Conservation (phyloP, 2,329 filamentous ascomycete genomes). For the Verticillium nonalfalfae region DNA sequence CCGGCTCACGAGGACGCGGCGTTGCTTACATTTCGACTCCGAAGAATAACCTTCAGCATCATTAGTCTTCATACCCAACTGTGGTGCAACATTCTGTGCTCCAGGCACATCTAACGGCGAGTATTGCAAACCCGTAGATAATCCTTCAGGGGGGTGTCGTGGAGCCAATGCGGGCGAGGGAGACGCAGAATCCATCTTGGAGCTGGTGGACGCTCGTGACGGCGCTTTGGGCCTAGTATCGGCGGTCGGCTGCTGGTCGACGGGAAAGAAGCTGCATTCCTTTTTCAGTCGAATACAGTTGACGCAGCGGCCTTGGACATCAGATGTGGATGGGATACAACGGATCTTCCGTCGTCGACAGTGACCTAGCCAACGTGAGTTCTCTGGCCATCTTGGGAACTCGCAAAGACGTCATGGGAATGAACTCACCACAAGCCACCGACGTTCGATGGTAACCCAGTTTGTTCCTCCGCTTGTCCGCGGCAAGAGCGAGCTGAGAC, state of each 20-base stretch:
- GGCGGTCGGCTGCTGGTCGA: conserved; percentile 62
- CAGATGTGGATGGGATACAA: conserved; percentile 71
- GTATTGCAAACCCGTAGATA: conserved; percentile 30
- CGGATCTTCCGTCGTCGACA: conserved; percentile 91
- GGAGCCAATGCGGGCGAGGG: conserved; percentile 39
- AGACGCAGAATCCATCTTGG: conserved; percentile 36
- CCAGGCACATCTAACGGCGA: conserved; percentile 35
- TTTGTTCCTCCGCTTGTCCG: conserved; percentile 70
- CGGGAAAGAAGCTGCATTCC: conserved; percentile 86
- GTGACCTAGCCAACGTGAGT: conserved; percentile 54
- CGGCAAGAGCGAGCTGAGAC: conserved; percentile 25
- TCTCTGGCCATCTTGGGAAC: neutral
- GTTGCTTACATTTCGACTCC: conserved; percentile 36
- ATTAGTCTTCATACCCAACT: conserved; percentile 28
- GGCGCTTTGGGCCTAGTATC: conserved; percentile 36
- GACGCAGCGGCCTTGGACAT: conserved; percentile 70
- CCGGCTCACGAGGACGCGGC: neutral
- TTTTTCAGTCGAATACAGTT: conserved; percentile 95
- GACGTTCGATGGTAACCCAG: conserved; percentile 93
- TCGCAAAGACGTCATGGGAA: neutral
- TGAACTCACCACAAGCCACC: conserved; percentile 83
- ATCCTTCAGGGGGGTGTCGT: conserved; percentile 33
- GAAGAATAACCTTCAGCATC: conserved; percentile 28
- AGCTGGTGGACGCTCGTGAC: conserved; percentile 28
- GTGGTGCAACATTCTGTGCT: conserved; percentile 37